These are phyloP conservation scores for Solanum megistacrolobum DNA, from an alignment of 257 asterid species.

Conservation along the genomic window DNA sequence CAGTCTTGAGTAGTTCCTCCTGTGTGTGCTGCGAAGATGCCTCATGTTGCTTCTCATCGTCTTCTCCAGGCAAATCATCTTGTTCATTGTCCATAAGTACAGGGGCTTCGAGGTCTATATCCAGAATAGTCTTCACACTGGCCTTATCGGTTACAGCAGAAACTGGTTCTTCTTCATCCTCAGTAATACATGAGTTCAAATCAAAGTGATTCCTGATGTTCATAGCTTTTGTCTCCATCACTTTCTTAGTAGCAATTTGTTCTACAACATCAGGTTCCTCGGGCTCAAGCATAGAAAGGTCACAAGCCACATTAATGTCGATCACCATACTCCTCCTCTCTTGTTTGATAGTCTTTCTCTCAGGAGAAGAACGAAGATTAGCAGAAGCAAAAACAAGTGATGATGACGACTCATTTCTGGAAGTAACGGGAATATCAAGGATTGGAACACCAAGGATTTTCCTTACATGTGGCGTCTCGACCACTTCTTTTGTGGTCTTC, in stretches of 20 bases:
- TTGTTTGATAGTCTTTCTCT: constrained; percentile 10
- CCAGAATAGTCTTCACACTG: constrained; percentile 23
- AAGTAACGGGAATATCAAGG: constrained; percentile 25
- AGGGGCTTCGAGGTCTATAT: constrained; percentile 73
- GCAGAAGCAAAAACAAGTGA: constrained; percentile 24
- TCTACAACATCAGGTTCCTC: constrained; percentile 37
- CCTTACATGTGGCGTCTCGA: constrained; percentile 23
- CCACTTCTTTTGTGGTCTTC: constrained; percentile 16
- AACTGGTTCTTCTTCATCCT: constrained; percentile 53
- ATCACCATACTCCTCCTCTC: constrained; percentile 35
- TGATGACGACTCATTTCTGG: constrained; percentile 22
- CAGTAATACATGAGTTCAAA: constrained; percentile 60
- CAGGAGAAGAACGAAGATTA: constrained; percentile 7
- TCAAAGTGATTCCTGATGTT: constrained; percentile 41
- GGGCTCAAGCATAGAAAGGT: constrained; percentile 15
- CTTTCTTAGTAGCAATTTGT: constrained; percentile 22
- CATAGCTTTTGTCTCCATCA: constrained; percentile 7
- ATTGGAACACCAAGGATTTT: constrained; percentile 74
- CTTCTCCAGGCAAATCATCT: constrained; percentile 13
- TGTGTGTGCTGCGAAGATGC: constrained; percentile 13
- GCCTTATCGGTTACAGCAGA: constrained; percentile 26
- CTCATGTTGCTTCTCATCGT: constrained; percentile 8
- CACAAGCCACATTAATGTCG: constrained; percentile 75
- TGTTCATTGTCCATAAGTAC: constrained; percentile 36
- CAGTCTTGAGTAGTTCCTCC: constrained; percentile 45